Conservation (phyloP, 75 land plant genomes). For the Picea glauca region DNA sequence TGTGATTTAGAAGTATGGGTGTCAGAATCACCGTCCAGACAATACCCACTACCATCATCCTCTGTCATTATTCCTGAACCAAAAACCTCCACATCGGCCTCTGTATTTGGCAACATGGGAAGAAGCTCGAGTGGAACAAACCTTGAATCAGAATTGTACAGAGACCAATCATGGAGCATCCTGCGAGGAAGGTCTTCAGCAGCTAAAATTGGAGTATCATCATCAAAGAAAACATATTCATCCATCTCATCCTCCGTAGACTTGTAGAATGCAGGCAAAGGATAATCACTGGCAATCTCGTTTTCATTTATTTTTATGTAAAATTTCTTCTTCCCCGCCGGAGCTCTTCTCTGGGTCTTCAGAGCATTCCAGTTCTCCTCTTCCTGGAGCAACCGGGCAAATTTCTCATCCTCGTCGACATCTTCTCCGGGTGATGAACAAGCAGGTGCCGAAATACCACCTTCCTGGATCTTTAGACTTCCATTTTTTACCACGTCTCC, state of each 20-base stretch:
- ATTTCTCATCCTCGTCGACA: constrained; percentile 66
- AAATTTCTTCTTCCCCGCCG: constrained; percentile 14
- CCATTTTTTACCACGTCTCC: not conserved
- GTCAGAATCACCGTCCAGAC: constrained; percentile 33
- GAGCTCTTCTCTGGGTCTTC: constrained; percentile 24
- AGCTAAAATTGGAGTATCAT: constrained; percentile 15
- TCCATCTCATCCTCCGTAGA: constrained; percentile 65
- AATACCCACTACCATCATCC: constrained; percentile 87
- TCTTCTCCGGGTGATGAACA: constrained; percentile 14
- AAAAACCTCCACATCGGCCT: constrained; percentile 79
- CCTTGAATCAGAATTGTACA: constrained; percentile 90
- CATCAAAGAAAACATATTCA: constrained; percentile 71
- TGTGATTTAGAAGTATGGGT: constrained; percentile 12
- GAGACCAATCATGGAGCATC: constrained; percentile 85
- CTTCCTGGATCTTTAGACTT: constrained; percentile 8
- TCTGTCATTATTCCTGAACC: constrained; percentile 89
- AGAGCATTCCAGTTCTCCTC: constrained; percentile 62
- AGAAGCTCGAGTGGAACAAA: constrained; percentile 85
- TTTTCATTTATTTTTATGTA: constrained; percentile 93
- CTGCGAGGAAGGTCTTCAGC: constrained; percentile 64
- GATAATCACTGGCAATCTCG: constrained; percentile 94
- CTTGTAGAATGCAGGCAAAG: constrained; percentile 81
- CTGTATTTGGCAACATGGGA: constrained; percentile 81
- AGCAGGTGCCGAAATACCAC: not conserved
- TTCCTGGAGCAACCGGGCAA: constrained; percentile 82